Percentiles rank a stretch among this genome's conserved stretches.
Evolutionary conservation across 257 asterid genomes (phyloP).

Genomic region (Eucommia ulmoides): DNA sequence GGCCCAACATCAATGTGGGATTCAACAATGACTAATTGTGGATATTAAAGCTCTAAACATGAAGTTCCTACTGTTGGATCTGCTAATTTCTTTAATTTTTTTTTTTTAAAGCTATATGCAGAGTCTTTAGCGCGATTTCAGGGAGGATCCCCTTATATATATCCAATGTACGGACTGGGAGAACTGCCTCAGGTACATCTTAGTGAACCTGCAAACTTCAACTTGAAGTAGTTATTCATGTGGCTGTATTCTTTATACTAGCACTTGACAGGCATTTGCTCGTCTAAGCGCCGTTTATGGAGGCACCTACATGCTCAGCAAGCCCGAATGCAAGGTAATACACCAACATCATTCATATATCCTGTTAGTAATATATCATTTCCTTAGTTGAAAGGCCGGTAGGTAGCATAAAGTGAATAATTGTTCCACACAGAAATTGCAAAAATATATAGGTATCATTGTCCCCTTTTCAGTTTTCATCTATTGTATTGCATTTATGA

Average conservation of each 20-base stretch:
- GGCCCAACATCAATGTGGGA: too few relatives aligned
- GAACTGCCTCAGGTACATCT: conserved; percentile 1
- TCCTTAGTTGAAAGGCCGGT: neutral
- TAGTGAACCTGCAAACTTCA: neutral
- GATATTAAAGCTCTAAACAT: too few relatives aligned
- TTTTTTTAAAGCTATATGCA: neutral
- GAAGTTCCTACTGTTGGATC: too few relatives aligned
- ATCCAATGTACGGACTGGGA: conserved; percentile 1
- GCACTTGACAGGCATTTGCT: conserved; percentile 2
- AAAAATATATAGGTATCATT: too few relatives aligned
- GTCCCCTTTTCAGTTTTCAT: too few relatives aligned
- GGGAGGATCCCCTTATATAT: conserved; percentile 1
- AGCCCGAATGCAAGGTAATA: conserved; percentile 1
- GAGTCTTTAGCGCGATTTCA: neutral
- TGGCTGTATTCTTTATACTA: neutral
- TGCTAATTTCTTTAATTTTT: neutral
- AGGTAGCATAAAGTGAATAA: neutral
- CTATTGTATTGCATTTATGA: too few relatives aligned
- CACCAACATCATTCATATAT: neutral
- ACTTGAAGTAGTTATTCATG: neutral
- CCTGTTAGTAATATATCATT: neutral
- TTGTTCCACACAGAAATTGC: too few relatives aligned
- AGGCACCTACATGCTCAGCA: neutral
- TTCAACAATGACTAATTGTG: too few relatives aligned
- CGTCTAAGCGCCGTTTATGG: conserved; percentile 3